A percentile compares a stretch with the other conserved stretches of the same genome.
These are phyloP conservation scores for Grifola frondosa DNA, from an alignment of 1,284 basidiomycete genomes.

Conservation along the genomic window DNA sequence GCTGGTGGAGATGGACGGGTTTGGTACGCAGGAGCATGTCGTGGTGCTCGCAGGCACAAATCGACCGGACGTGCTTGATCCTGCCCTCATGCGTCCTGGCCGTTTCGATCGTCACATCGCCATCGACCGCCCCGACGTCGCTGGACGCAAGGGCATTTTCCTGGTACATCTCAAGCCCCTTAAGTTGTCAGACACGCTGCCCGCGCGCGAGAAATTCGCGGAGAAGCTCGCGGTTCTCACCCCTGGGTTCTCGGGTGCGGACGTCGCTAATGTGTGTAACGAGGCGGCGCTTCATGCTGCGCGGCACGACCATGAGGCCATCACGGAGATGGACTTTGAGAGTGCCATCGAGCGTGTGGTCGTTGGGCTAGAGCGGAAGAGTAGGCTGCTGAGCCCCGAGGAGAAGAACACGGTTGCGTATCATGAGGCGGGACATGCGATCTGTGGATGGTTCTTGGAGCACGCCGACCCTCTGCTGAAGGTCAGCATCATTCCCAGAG, in stretches of 20 bases:
- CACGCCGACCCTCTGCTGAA: slow-evolving; percentile 96
- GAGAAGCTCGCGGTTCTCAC: slow-evolving; percentile 96
- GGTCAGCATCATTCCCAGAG: slow-evolving; percentile 98
- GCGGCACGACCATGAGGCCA: slow-evolving; percentile 75
- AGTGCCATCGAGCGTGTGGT: slow-evolving; percentile 98
- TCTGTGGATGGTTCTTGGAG: slow-evolving; percentile 98
- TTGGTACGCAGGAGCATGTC: slow-evolving; percentile 93
- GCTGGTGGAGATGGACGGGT: slow-evolving; percentile 99
- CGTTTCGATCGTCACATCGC: slow-evolving; percentile 97
- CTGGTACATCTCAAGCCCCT: slow-evolving; percentile 90
- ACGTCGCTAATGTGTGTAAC: slow-evolving; percentile 99
- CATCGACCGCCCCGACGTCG: slow-evolving; percentile 94
- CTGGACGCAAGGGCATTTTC: slow-evolving; percentile 93
- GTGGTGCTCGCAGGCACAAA: slow-evolving; percentile 98
- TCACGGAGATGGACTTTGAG: slow-evolving; percentile 90
- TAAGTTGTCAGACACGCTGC: slow-evolving; percentile 61
- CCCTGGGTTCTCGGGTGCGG: slow-evolving; percentile 97
- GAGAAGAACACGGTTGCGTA: slow-evolving; percentile 99
- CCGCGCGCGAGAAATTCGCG: slow-evolving; percentile 64
- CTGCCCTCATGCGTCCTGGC: slow-evolving; percentile 93
- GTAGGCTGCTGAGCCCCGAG: slow-evolving; percentile 86
- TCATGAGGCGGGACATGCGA: slow-evolving; percentile 98
- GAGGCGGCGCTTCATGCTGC: slow-evolving; percentile 97
- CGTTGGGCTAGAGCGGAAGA: slow-evolving; percentile 95
- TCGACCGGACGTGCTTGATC: slow-evolving; percentile 93